Evolutionary conservation across 1,284 basidiomycete species (phyloP).

Genomic region (Trichosporon sp.): DNA sequence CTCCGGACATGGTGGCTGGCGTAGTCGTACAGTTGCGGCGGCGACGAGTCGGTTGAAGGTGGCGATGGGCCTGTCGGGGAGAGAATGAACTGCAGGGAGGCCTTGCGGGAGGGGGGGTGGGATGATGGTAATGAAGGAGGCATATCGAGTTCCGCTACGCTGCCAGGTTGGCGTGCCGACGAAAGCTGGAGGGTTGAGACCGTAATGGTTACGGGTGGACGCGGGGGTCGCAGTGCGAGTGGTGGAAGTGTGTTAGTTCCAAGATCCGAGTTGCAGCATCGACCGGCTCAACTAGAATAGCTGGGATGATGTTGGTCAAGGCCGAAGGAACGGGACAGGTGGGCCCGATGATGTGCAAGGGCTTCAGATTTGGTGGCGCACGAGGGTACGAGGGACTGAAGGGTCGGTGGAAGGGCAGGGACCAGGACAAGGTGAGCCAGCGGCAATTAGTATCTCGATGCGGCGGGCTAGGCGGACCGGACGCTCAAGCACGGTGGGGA

Average conservation of each 20-base stretch:
- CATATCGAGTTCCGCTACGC: constrained; percentile 1
- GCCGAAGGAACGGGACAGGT: not conserved
- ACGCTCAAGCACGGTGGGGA: not conserved
- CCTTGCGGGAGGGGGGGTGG: constrained; percentile 33
- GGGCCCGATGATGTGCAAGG: constrained; percentile 17
- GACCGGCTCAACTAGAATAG: not conserved
- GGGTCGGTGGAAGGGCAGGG: not conserved
- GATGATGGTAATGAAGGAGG: constrained; percentile 17
- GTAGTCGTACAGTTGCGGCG: constrained; percentile 15
- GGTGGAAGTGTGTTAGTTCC: not conserved
- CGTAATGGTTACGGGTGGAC: not conserved
- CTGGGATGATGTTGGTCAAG: constrained; percentile 4
- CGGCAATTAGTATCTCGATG: not conserved
- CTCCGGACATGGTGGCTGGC: constrained; percentile 19
- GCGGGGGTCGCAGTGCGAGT: not conserved
- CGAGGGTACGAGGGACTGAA: constrained; percentile 8
- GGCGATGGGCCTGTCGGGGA: constrained; percentile 31
- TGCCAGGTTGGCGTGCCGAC: constrained; percentile 17
- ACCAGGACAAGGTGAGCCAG: not conserved
- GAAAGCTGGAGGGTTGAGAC: not conserved
- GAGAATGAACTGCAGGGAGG: constrained; percentile 45
- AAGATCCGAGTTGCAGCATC: constrained; percentile 11
- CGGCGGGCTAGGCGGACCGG: not conserved
- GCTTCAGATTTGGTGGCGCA: constrained; percentile 14
- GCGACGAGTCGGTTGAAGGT: not conserved